Evolutionary conservation across 1,284 basidiomycete genomes (phyloP).

Genomic region (Trichosporon ovoides): DNA sequence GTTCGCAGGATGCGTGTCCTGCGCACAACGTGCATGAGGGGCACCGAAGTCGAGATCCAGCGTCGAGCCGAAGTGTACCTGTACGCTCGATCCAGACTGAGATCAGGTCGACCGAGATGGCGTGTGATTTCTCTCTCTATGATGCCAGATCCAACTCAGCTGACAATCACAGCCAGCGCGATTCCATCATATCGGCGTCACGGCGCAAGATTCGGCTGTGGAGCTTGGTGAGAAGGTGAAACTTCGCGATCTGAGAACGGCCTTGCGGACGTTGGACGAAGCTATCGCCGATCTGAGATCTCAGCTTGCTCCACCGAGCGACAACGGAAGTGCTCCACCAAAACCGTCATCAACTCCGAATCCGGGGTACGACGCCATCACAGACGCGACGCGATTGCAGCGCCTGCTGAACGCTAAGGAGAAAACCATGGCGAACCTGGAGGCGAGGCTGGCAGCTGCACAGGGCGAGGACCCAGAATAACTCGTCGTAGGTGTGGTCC

Average conservation of each 20-base stretch:
- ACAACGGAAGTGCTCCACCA: not conserved
- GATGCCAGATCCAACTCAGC: not conserved
- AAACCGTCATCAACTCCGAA: not conserved
- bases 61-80: too few species aligned
- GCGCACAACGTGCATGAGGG: too few species aligned
- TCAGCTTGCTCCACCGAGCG: constrained; percentile 10
- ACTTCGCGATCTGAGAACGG: constrained; percentile 32
- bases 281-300: constrained; percentile 34
- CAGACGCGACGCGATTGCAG: constrained; percentile 33
- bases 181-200: constrained; percentile 43
- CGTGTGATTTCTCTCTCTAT: not conserved
- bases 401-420: constrained; percentile 37
- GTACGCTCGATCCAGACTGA: not conserved
- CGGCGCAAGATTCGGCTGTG: constrained; percentile 33
- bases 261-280: constrained; percentile 33
- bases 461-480: not conserved
- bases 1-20: too few species aligned
- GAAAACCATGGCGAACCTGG: constrained; percentile 34
- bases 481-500: too few species aligned
- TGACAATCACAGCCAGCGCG: constrained; percentile 37
- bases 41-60: too few species aligned
- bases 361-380: constrained; percentile 30
- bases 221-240: constrained; percentile 26
- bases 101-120: not conserved
- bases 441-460: constrained; percentile 16